Evolutionary conservation across 306 rosid species (phyloP), one percentile per base, ranked within the genome.

Genomic region (Quercus robur): DNA sequence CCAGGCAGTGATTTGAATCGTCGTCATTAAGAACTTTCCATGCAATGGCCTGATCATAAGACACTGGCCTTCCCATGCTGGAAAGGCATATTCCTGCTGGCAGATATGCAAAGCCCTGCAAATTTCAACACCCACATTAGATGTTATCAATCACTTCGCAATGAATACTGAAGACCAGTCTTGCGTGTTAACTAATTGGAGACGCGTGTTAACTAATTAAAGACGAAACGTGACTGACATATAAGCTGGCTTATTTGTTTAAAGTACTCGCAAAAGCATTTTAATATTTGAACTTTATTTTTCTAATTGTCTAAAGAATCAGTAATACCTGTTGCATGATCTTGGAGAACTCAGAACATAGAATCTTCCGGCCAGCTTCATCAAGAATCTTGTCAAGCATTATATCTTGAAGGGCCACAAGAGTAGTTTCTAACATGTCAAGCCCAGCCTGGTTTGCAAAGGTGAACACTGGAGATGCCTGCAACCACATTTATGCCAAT

Each of bases 401-500:
- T 70, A 95, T 93, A 71, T 95, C 99, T 86, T 95, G 99, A 70
- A 95, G 98, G 56, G 98, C 96, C 19, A 95, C 97, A 1, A 95
- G 91, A 75, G 98, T 95, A 15, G 99, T 95, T 85, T 95, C 98
- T 12, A 95, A 98, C 98, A 95, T 91, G 90, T 95, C 98, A 3
- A 95, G 91, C 5, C 99, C 99, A 11, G 99, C 98, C 78, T 93
- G 99, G 86, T 95, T 95, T 6, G 98, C 93, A 78, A 95, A 95
- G 77, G 94, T 93, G 89, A 95, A 95, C 18, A 93, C 89, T 0
- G 99, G 97, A 73, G 98, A 90, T 68, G 98, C 92, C 99, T 95
- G 93, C 77, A 84, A 78, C 11, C 11, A 2, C 4, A 49, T 14
- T 54, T 80, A 33, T 21, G 3, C 11, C 31, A 78, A 73, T 71